Base-by-base conservation (phyloP, 2,329 filamentous ascomycete genomes). In the Verticillium nubilum region DNA sequence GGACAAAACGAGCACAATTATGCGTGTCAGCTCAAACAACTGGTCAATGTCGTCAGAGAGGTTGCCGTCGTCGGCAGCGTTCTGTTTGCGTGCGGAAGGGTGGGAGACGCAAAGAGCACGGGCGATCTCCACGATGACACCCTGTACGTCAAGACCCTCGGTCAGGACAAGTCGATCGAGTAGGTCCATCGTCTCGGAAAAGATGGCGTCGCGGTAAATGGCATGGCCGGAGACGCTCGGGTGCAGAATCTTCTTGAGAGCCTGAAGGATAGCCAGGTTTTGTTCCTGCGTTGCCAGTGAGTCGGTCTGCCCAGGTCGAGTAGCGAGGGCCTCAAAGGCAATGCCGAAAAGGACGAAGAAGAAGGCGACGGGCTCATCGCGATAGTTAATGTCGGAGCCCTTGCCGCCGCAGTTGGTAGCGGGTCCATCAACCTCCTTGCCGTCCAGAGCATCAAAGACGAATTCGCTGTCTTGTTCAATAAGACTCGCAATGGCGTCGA, bases 381-480 rank as follows among this genome's bases (percentile, higher is more conserved):
- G 90, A 72, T 99, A 99, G 73, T 98, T 98, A 76, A 99, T 98
- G 65, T 94, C 91, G 55, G 87, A 82, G 3, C 82, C 83, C 70
- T 89, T 91, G 52, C 52, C 52, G 52, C 82, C 77, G 2, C 78
- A 80, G 61, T 81, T 83, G 27, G 73, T 68, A 10, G 74, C 73
- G 4, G 77, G 73, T 25, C 76, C 81, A 10, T 80, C 77, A 0
- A 76, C 76, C 67, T 85, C 83, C 70, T 95, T 97, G 57, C 93
- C 93, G 70, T 99, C 95, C 6, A 99, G 78, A 1, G 95, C 95
- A 73, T 97, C 93, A 70, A 99, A 99, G 3, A 99, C 95, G 64
- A 97, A 97, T 62, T 95, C 92, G 73, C 93, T 97, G 70, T 99
- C 95, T 73, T 97, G 94, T 68, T 98, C 95, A 60, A 99, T 97